Conservation (phyloP, 2,329 filamentous ascomycete genomes). For the Fusarium liriodendri region DNA sequence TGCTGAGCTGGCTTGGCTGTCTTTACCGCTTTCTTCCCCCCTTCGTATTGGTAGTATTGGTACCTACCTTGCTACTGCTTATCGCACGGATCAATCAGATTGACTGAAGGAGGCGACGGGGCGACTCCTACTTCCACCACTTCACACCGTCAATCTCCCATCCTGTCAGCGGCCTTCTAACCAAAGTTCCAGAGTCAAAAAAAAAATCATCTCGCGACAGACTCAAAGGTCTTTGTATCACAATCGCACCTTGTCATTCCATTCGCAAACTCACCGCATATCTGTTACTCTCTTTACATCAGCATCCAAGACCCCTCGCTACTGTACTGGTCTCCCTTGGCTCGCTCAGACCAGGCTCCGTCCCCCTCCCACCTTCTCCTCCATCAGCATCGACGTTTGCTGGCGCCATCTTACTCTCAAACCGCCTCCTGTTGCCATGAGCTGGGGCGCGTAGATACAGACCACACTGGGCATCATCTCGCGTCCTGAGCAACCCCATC, state of each 20-base stretch:
- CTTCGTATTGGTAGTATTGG: constrained; percentile 31
- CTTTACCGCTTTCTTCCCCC: not conserved
- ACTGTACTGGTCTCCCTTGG: constrained; percentile 35
- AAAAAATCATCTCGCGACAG: constrained; percentile 2
- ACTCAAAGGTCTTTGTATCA: constrained; percentile 21
- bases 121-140: constrained; percentile 21
- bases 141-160: constrained; percentile 39
- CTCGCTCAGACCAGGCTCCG: constrained; percentile 18
- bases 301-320: constrained; percentile 15
- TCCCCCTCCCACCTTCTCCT: constrained; percentile 3
- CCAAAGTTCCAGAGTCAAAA: constrained; percentile 19
- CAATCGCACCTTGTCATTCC: constrained; percentile 29
- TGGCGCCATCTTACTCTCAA: constrained; percentile 20
- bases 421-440: constrained; percentile 43
- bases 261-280: constrained; percentile 23
- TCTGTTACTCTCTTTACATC: constrained; percentile 20
- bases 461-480: constrained; percentile 45
- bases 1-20: constrained; percentile 1
- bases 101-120: constrained; percentile 21
- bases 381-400: constrained; percentile 30
- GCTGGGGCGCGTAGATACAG: constrained; percentile 40
- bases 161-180: constrained; percentile 18
- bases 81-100: constrained; percentile 29
- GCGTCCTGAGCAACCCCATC: constrained; percentile 43
- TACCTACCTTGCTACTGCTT: constrained; percentile 3